A percentile compares a stretch with the other conserved stretches of the same genome.
Conservation (phyloP, 441 rosid genomes). For the Sinapis alba region DNA sequence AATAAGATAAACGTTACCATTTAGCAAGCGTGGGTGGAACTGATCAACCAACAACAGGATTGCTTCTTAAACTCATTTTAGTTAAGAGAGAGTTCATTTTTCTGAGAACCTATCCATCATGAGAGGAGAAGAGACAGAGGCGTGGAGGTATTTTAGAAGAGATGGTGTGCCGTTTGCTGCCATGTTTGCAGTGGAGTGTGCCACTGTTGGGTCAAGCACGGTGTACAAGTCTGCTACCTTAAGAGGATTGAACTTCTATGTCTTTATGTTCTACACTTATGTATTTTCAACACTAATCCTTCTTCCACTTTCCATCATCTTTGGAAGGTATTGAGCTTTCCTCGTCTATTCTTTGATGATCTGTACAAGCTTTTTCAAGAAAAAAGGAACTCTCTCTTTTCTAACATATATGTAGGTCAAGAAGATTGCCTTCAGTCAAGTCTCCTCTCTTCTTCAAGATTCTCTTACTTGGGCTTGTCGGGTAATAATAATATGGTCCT, state of each 20-base stretch:
- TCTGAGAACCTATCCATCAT: neutral
- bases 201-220: slow-evolving; percentile 28
- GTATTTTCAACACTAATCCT: slow-evolving; percentile 19
- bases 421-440: slow-evolving; percentile 27
- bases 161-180: slow-evolving; percentile 38
- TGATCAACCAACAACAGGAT: neutral
- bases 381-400: neutral
- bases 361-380: neutral
- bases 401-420: slow-evolving; percentile 19
- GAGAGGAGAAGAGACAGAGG: slow-evolving; percentile 30
- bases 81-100: neutral
- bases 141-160: slow-evolving; percentile 23
- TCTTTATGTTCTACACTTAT: slow-evolving; percentile 29
- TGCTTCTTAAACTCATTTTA: slow-evolving; percentile 1
- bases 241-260: slow-evolving; percentile 32
- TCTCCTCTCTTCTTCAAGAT: slow-evolving; percentile 46
- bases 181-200: slow-evolving; percentile 35
- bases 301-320: slow-evolving; percentile 26
- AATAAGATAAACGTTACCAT: neutral
- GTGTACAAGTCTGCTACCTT: slow-evolving; percentile 29
- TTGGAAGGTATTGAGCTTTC: slow-evolving; percentile 30
- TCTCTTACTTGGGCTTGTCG: slow-evolving; percentile 41
- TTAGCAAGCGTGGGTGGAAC: neutral
- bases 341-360: neutral
- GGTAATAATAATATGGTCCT: slow-evolving; percentile 31